Base-by-base conservation (phyloP, 768 basidiomycete genomes). In the Pholiota conissans region DNA sequence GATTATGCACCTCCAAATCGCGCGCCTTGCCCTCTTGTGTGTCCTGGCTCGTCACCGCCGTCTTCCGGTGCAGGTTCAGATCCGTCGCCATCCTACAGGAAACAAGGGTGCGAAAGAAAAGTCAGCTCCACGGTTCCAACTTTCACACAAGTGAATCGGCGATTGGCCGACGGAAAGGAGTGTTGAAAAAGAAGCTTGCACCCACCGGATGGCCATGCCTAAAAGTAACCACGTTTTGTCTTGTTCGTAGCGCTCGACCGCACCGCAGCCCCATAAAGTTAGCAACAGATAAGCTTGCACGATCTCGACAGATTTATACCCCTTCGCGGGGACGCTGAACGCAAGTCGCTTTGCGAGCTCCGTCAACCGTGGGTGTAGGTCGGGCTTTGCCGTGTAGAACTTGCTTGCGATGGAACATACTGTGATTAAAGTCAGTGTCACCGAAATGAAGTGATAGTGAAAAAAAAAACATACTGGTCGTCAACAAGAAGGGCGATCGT, bases 331-430 rank as follows among this genome's bases (percentile, higher is more conserved):
- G 13, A 93, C 90, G 59, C 79, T 84, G 72, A 95, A 98, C 0
- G 95, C 91, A 18, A 98, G 84, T 64, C 91, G 89, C 67, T 91
- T 91, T 2, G 91, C 89, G 30, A 95, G 81, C 55, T 93, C 92
- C 1, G 89, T 82, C 46, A 98, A 79, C 52, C 83, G 84, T 2
- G 84, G 74, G 63, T 96, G 91, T 13, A 98, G 81, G 27, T 95
- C 95, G 13, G 90, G 86, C 29, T 91, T 88, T 32, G 80, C 79
- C 1, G 83, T 79, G 72, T 96, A 95, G 73, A 93, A 97, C 69
- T 92, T 91, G 66, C 91, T 88, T 2, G 96, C 87, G 54, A 97
- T 90, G n/a, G 96, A 89, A 69, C 95, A 98, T 60, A 99, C 95
- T 98, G 62, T 28, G 49, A 47, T 39, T 22, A 40, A 47, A 37